Percentiles rank a stretch among this genome's conserved stretches.
Conservation (phyloP, 805 yeast genomes). For the Yarrowia sp. region DNA sequence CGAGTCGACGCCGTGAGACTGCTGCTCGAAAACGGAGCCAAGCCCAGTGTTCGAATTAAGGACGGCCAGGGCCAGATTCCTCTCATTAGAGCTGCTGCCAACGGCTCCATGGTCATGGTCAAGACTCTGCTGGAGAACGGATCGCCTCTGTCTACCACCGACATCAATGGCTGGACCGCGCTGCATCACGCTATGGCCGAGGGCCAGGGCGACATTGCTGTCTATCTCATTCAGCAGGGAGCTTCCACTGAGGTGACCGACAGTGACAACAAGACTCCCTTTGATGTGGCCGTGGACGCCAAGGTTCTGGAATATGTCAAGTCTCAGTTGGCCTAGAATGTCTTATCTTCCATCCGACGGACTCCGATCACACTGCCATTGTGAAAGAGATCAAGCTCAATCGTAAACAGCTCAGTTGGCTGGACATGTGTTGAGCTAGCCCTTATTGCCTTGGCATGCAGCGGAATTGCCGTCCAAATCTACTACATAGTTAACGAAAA, state of each 20-base stretch:
- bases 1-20: slow-evolving; percentile 52
- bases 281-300: slow-evolving; percentile 54
- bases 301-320: slow-evolving; percentile 41
- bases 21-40: slow-evolving; percentile 56
- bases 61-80: slow-evolving; percentile 67
- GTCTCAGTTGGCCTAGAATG: neutral
- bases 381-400: too few species aligned
- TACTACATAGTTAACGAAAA: too few species aligned
- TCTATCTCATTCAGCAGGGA: slow-evolving; percentile 55
- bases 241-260: slow-evolving; percentile 56
- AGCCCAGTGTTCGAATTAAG: slow-evolving; percentile 51
- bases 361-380: too few species aligned
- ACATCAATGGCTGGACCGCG: slow-evolving; percentile 75
- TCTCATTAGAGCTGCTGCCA: slow-evolving; percentile 77
- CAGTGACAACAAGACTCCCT: slow-evolving; percentile 52
- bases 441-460: too few species aligned
- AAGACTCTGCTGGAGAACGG: slow-evolving; percentile 50
- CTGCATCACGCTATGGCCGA: slow-evolving; percentile 88
- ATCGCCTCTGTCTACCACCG: slow-evolving; percentile 66
- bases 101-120: slow-evolving; percentile 61
- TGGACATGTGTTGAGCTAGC: too few species aligned
- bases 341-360: too few species aligned
- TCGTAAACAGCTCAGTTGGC: too few species aligned
- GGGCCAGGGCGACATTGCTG: slow-evolving; percentile 77
- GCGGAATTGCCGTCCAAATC: too few species aligned